Evolutionary conservation across 1,284 basidiomycete genomes (phyloP).

Genomic region (Singerocomus inundabilis): DNA sequence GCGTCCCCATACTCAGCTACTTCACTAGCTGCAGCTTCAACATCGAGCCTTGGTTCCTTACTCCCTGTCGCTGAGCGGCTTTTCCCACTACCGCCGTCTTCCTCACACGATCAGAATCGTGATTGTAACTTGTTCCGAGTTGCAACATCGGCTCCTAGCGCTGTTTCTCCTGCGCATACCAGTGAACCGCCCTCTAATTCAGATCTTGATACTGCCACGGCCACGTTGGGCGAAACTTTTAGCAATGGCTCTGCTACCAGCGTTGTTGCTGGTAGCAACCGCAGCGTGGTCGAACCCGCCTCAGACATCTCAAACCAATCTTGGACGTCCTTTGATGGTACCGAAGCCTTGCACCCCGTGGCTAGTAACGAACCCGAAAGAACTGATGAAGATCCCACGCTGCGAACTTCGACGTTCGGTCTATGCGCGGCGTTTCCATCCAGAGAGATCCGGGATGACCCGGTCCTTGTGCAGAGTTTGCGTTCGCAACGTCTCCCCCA

Average conservation of each 20-base stretch:
- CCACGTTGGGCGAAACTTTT: conserved; percentile 7
- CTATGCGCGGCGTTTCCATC: background rate
- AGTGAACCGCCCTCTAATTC: background rate
- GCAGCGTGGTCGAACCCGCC: conserved; percentile 1
- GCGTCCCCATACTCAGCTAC: conserved; percentile 9
- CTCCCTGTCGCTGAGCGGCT: conserved; percentile 28
- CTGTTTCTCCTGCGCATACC: background rate
- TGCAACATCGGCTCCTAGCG: conserved; percentile 10
- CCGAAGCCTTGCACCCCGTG: conserved; percentile 8
- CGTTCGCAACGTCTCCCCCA: conserved; percentile 17
- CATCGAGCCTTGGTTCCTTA: conserved; percentile 33
- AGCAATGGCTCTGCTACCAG: conserved; percentile 6
- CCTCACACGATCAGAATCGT: conserved; percentile 3
- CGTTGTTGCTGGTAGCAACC: conserved; percentile 1
- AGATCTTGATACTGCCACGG: background rate
- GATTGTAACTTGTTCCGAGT: background rate
- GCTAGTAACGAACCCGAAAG: conserved; percentile 4
- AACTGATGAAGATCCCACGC: conserved; percentile 29
- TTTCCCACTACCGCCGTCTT: conserved; percentile 20
- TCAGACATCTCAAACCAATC: conserved; percentile 1
- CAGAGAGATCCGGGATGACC: background rate
- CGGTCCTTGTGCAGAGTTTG: background rate
- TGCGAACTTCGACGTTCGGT: conserved; percentile 21
- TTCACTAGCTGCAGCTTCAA: conserved; percentile 24
- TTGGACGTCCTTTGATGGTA: conserved; percentile 4